phyloP scores from a whole-genome alignment of 768 basidiomycete species.

The Boletus subparvulus region DNA sequence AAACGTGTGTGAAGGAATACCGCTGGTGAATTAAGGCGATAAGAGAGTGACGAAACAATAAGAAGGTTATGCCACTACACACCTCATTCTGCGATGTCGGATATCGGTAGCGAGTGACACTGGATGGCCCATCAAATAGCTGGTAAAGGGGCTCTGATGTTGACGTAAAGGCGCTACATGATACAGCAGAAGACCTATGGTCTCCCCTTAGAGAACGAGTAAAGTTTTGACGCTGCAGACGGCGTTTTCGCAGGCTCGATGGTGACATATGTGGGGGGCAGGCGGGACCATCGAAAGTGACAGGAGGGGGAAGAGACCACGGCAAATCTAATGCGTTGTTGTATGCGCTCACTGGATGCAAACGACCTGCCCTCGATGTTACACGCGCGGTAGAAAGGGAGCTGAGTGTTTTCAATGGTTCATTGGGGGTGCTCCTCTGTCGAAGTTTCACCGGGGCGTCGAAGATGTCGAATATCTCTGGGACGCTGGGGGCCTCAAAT shows the following conservation, averaged over 20 bases:
- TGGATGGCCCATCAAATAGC: slow-evolving; percentile 50
- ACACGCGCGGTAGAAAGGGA: background rate
- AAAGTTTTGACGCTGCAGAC: slow-evolving; percentile 10
- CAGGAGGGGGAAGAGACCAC: slow-evolving; percentile 42
- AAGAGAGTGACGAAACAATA: background rate
- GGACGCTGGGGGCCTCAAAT: slow-evolving; percentile 16
- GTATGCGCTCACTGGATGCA: slow-evolving; percentile 1
- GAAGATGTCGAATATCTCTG: slow-evolving; percentile 51
- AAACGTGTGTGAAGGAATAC: slow-evolving; percentile 5
- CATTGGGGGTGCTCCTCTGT: slow-evolving; percentile 33
- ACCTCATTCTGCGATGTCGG: slow-evolving; percentile 12
- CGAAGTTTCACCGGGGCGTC: slow-evolving; percentile 45
- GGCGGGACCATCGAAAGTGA: slow-evolving; percentile 52
- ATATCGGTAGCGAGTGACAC: slow-evolving; percentile 22
- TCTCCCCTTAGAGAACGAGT: background rate
- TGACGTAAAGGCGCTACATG: slow-evolving; percentile 13
- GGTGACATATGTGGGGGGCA: slow-evolving; percentile 29
- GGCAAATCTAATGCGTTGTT: slow-evolving; percentile 16
- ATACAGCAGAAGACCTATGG: slow-evolving; percentile 2
- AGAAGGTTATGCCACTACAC: slow-evolving; percentile 4
- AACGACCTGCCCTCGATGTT: slow-evolving; percentile 10
- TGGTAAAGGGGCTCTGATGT: slow-evolving; percentile 35
- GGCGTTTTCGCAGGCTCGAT: slow-evolving; percentile 8
- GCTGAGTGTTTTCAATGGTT: slow-evolving; percentile 11
- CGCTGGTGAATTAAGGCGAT: slow-evolving; percentile 1